Conservation (phyloP, 2,329 filamentous ascomycete species). For the Scytalidium sp. region DNA sequence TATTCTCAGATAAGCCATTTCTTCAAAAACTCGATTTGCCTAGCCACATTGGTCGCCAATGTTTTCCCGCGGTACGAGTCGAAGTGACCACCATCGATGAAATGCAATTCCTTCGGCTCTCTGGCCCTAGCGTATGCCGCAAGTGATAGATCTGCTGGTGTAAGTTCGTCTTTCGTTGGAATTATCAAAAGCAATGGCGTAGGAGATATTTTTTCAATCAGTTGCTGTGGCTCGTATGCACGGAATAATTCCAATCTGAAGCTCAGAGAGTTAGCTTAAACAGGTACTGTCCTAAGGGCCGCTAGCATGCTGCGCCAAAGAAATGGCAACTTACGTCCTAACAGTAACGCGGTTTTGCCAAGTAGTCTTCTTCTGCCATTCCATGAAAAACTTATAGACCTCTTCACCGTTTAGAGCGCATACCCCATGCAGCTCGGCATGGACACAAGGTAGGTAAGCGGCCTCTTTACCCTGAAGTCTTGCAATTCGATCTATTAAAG, state of each 20-base stretch:
- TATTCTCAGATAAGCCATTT: too few species aligned
- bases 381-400: constrained; percentile 30
- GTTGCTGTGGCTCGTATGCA: constrained; percentile 24
- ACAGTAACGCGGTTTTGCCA: constrained; percentile 38
- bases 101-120: constrained; percentile 36
- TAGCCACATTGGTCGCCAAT: constrained; percentile 31
- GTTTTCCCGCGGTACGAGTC: constrained; percentile 31
- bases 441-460: constrained; percentile 27
- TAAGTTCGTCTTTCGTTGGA: constrained; percentile 29
- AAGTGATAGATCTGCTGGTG: constrained; percentile 29
- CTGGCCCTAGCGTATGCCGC: constrained; percentile 31
- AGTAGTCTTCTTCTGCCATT: constrained; percentile 27
- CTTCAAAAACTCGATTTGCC: constrained; percentile 32
- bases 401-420: constrained; percentile 32
- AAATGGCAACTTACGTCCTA: constrained; percentile 20
- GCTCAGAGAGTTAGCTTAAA: too few species aligned
- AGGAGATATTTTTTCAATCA: constrained; percentile 33
- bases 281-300: too few species aligned
- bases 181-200: constrained; percentile 37
- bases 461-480: constrained; percentile 29
- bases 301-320: too few species aligned
- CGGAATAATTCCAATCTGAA: constrained; percentile 24
- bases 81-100: constrained; percentile 37
- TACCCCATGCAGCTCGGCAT: constrained; percentile 25
- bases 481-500: constrained; percentile 30